Evolutionary conservation across 1,139 yeast species (phyloP), one percentile per base, ranked within the genome.

Genomic region (Saccharomyces hybrid): DNA sequence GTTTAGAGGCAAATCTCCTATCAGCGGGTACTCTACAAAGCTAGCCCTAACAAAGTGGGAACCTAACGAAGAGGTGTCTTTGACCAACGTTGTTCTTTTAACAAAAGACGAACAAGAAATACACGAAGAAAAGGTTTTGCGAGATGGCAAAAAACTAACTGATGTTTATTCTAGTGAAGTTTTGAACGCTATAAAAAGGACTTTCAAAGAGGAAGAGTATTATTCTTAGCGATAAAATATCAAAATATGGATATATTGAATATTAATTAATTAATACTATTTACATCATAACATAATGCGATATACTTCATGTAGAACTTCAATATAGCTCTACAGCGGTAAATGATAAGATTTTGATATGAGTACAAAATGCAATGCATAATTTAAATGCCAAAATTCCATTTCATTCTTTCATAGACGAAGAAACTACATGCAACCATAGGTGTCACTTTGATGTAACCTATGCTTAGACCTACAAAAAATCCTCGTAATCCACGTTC

Each of bases 401-500:
- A 73, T 73, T 93, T 93, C 72, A 85, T 78, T 58, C 97, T 78
- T 72, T 93, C 99, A 71, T 93, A 93, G 34, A 91, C 97, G 69
- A 82, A 91, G 71, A 91, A 93, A 14, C 97, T 86, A 70, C 98
- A 91, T 51, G 98, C 96, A 66, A 85, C 93, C 99, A 93, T 93
- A 14, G 99, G 99, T 20, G 88, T 83, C 49, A 93, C 96, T 72
- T 93, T 93, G 65, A 93, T 80, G 70, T 90, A 93, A 1, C 99
- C 99, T 62, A 95, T 93, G 61, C 95, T 85, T 64, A 93, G 78
- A 2, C 99, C 99, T 11, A 93, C 95, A 68, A 88, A 93, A 67
- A 86, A 89, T 3, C 99, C 99, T 62, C 82, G 76, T 61, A 88
- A 61, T 0, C 99, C 99, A 51, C 82, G 77, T 66, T 88, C 93